These are phyloP conservation scores for Aphanomyces invadans DNA, from an alignment of 352 stramenopile species.

Conservation along the genomic window DNA sequence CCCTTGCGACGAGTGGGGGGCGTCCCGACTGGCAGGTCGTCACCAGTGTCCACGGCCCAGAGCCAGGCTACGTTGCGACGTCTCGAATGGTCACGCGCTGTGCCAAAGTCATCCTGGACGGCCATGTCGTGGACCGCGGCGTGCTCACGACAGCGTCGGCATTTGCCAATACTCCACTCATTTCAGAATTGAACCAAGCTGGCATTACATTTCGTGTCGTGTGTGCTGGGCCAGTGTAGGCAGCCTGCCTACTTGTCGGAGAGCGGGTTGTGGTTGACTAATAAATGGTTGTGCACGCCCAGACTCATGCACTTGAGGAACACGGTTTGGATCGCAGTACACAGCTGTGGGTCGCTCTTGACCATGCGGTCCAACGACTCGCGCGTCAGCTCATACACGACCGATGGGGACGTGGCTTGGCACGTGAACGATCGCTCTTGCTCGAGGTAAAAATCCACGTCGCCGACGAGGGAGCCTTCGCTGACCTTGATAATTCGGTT, in stretches of 20 bases:
- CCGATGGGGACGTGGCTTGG: neutral
- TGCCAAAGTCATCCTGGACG: conserved; percentile 7
- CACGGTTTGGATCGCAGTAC: conserved; percentile 17
- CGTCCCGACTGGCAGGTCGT: conserved; percentile 7
- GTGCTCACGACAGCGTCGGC: conserved; percentile 16
- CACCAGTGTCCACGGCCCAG: neutral
- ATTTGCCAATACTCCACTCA: conserved; percentile 15
- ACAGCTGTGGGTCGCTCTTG: conserved; percentile 5
- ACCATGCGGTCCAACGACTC: conserved; percentile 1
- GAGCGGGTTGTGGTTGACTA: conserved; percentile 6
- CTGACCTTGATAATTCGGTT: conserved; percentile 20
- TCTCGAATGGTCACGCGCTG: conserved; percentile 2
- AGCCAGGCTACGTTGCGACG: conserved; percentile 15
- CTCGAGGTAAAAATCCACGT: conserved; percentile 20
- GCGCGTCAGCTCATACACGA: conserved; percentile 14
- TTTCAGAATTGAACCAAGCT: neutral
- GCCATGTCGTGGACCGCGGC: neutral
- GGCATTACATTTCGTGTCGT: no score
- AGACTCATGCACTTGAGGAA: conserved; percentile 24
- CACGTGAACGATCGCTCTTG: conserved; percentile 20
- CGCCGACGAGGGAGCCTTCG: conserved; percentile 15
- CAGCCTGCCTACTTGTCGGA: neutral
- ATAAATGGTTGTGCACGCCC: conserved; percentile 17
- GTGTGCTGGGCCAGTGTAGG: no score
- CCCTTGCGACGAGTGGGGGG: neutral